These are phyloP conservation scores for Blastomyces gilchristii DNA, from an alignment of 2,329 filamentous ascomycete genomes.

Conservation along the genomic window DNA sequence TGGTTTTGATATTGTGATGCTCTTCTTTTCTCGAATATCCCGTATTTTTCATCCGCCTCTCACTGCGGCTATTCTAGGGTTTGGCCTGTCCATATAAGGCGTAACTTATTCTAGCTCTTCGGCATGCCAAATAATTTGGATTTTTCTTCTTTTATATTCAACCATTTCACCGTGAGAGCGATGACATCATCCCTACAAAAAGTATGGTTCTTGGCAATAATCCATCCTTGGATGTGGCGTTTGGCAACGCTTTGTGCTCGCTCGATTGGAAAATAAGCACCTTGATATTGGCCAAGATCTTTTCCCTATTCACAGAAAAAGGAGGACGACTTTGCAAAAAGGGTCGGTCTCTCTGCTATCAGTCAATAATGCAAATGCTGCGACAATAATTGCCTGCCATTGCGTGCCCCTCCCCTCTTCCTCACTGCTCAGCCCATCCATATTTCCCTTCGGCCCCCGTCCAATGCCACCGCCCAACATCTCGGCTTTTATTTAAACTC, in stretches of 20 bases:
- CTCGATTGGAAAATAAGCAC: neutral
- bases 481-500: neutral
- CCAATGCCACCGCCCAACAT: neutral
- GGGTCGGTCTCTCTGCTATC: too few species aligned
- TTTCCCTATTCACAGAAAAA: neutral
- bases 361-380: too few species aligned
- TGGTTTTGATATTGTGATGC: too few species aligned
- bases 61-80: neutral
- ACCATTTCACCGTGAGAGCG: neutral
- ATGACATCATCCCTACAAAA: neutral
- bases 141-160: too few species aligned
- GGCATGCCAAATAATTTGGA: neutral
- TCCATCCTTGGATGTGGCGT: neutral
- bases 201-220: neutral
- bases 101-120: neutral
- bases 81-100: neutral
- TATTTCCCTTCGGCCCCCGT: too few species aligned
- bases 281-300: neutral
- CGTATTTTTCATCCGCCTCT: neutral
- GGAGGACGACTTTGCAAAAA: neutral
- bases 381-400: too few species aligned
- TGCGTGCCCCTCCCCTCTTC: too few species aligned
- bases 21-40: too few species aligned
- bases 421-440: too few species aligned
- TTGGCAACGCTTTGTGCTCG: neutral